These are phyloP conservation scores for Polygonum maritimum DNA, from an alignment of 148 eudicot species.

Conservation along the genomic window DNA sequence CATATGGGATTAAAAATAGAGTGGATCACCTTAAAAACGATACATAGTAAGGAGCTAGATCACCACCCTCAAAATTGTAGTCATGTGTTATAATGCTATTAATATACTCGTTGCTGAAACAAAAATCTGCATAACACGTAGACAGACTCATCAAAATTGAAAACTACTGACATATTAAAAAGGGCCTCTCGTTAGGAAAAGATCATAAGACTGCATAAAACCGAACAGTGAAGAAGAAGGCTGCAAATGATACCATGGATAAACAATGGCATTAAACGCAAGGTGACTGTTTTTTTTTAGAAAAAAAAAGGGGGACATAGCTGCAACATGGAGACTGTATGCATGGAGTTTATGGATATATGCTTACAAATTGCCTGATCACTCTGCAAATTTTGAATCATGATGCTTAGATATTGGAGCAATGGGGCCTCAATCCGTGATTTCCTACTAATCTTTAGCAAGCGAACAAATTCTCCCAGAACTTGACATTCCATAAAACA, in stretches of 20 bases:
- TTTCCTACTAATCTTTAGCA: conserved; percentile 33
- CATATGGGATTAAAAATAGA: not conserved
- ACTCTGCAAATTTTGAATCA: conserved; percentile 45
- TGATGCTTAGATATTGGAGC: conserved; percentile 52
- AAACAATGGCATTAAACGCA: not conserved
- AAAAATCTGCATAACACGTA: conserved; percentile 36
- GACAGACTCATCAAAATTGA: conserved; percentile 1
- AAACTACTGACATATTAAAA: not conserved
- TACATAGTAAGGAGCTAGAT: conserved; percentile 40
- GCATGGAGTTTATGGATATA: not conserved
- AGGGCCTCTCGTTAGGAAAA: not conserved
- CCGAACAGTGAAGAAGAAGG: not conserved
- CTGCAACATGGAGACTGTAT: not conserved
- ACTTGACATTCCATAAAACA: conserved; percentile 42
- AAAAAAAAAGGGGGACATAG: not conserved
- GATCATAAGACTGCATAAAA: not conserved
- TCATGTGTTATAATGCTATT: conserved; percentile 43
- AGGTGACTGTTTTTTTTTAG: not conserved
- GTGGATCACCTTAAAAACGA: conserved; percentile 40
- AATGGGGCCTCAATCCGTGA: conserved; percentile 38
- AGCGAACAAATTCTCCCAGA: conserved; percentile 38
- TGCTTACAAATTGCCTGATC: conserved; percentile 46
- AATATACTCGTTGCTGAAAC: conserved; percentile 44
- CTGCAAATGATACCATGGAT: not conserved
- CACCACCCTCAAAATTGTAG: conserved; percentile 37